phyloP scores from a whole-genome alignment of 768 basidiomycete genomes.

The Russula abietina region DNA sequence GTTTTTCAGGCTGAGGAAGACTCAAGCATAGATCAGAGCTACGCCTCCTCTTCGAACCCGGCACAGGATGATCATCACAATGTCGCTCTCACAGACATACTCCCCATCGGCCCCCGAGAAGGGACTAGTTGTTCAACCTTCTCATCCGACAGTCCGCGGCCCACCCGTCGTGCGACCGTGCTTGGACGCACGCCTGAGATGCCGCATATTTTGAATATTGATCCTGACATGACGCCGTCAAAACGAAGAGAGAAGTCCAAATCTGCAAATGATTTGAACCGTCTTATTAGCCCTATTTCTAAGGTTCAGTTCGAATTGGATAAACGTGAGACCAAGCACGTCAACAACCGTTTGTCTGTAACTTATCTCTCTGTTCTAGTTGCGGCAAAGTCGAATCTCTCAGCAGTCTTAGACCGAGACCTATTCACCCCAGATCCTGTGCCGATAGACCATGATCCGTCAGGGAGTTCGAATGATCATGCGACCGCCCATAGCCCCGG shows the following conservation, averaged over 20 bases:
- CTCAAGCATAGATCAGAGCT: conserved; percentile 29
- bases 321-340: conserved; percentile 41
- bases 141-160: conserved; percentile 32
- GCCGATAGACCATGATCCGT: conserved; percentile 35
- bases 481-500: conserved; percentile 15
- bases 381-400: conserved; percentile 22
- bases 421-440: conserved; percentile 57
- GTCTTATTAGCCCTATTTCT: conserved; percentile 62
- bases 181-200: conserved; percentile 56
- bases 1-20: conserved; percentile 54
- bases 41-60: conserved; percentile 23
- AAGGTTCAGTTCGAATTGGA: conserved; percentile 60
- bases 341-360: not conserved
- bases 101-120: conserved; percentile 29
- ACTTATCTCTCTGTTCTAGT: conserved; percentile 17
- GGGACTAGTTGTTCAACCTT: conserved; percentile 23
- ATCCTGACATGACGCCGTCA: conserved; percentile 48
- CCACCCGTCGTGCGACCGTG: conserved; percentile 54
- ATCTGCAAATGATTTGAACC: conserved; percentile 58
- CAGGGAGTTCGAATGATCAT: conserved; percentile 29
- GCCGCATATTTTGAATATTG: conserved; percentile 27
- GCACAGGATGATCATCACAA: not conserved
- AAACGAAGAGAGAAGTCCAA: conserved; percentile 61
- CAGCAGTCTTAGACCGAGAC: conserved; percentile 48
- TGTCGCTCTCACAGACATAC: conserved; percentile 18